Evolutionary conservation across 2,329 filamentous ascomycete genomes (phyloP).

Genomic region (Ploettnerulaceae sp.): DNA sequence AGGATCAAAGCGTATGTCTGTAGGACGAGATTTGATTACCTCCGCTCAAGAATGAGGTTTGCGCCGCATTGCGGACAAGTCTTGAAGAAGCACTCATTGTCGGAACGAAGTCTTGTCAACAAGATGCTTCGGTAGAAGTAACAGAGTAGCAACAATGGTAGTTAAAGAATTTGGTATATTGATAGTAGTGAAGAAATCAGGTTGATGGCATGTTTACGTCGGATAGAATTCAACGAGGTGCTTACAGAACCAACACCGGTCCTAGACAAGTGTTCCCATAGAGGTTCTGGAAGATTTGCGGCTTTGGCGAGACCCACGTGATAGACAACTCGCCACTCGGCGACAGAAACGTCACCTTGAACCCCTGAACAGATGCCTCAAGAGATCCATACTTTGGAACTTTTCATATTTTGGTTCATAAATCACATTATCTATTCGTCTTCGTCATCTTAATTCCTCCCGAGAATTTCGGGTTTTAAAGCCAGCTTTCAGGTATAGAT

Average conservation of each 20-base stretch:
- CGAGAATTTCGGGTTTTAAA: not conserved
- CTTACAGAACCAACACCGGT: conserved; percentile 14
- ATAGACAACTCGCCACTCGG: not conserved
- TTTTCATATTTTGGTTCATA: not conserved
- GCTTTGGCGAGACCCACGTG: not conserved
- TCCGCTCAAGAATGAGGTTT: conserved; percentile 30
- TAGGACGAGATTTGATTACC: conserved; percentile 20
- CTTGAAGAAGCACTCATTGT: conserved; percentile 36
- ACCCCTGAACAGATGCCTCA: not conserved
- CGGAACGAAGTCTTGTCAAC: conserved; percentile 18
- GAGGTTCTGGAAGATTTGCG: conserved; percentile 11
- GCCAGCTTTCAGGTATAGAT: not conserved
- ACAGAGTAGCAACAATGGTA: conserved; percentile 6
- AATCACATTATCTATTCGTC: too few species aligned
- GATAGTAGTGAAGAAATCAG: conserved; percentile 10
- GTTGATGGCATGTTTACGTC: conserved; percentile 14
- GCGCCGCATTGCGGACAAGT: conserved; percentile 35
- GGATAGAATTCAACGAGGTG: conserved; percentile 16
- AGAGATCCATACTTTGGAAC: not conserved
- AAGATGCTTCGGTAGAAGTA: conserved; percentile 8
- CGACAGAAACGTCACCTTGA: not conserved
- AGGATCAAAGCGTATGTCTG: not conserved
- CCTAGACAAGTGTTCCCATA: conserved; percentile 17
- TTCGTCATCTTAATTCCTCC: not conserved
- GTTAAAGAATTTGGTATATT: not conserved